Percentiles rank a stretch among this genome's conserved stretches.
phyloP scores from a whole-genome alignment of 345 rosid genomes.

The Bruguiera gymnorhiza region DNA sequence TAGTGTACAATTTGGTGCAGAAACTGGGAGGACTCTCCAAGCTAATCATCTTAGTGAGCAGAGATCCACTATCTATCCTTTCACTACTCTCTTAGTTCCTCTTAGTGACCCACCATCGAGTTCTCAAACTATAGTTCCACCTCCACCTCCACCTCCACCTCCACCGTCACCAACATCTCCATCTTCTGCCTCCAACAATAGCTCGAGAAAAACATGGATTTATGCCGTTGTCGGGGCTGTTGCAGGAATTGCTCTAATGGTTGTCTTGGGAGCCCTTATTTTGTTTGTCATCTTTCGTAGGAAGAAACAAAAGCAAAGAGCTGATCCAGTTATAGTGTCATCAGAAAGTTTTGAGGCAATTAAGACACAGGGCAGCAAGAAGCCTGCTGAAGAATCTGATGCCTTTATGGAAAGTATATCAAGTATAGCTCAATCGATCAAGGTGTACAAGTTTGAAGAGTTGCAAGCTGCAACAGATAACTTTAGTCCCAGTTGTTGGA shows the following conservation, averaged over 20 bases:
- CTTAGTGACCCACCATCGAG: constrained; percentile 28
- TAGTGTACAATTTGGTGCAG: constrained; percentile 20
- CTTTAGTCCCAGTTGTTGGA: constrained; percentile 49
- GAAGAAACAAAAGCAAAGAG: constrained; percentile 19
- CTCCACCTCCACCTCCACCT: constrained; percentile 7
- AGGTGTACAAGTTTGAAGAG: constrained; percentile 58
- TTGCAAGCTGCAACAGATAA: constrained; percentile 57
- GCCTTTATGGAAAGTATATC: constrained; percentile 44
- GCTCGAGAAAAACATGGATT: constrained; percentile 53
- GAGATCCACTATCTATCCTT: constrained; percentile 11
- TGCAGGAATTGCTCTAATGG: constrained; percentile 40
- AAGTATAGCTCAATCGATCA: constrained; percentile 48
- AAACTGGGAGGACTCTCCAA: constrained; percentile 19
- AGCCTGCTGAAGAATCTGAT: constrained; percentile 39
- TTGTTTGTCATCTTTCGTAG: constrained; percentile 29
- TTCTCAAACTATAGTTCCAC: constrained; percentile 28
- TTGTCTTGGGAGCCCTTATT: constrained; percentile 23
- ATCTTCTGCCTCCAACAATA: constrained; percentile 15
- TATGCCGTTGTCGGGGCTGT: constrained; percentile 45
- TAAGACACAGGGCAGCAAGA: constrained; percentile 34
- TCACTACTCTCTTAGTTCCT: constrained; percentile 36
- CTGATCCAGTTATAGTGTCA: constrained; percentile 19
- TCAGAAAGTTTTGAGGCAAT: constrained; percentile 29
- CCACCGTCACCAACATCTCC: constrained; percentile 25
- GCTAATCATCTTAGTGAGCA: constrained; percentile 25